Percentiles rank a stretch among this genome's conserved stretches.
phyloP scores from a whole-genome alignment of 345 rosid genomes.

The Schrenkiella parvula region DNA sequence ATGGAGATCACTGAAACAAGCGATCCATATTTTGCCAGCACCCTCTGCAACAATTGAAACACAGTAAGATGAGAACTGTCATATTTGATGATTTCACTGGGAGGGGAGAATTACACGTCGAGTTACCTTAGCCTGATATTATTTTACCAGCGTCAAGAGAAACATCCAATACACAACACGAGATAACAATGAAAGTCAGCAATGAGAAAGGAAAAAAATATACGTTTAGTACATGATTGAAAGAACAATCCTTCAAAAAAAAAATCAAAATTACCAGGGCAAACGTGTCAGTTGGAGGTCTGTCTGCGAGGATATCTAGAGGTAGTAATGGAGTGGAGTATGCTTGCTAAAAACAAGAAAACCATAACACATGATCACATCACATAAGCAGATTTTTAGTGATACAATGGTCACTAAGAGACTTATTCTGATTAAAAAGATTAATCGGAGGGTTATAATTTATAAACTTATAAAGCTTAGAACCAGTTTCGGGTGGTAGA shows the following conservation, averaged over 20 bases:
- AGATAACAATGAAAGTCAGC: conserved; percentile 21
- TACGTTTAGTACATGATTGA: not conserved
- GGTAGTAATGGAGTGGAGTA: conserved; percentile 80
- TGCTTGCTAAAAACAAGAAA: conserved; percentile 50
- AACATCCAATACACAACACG: conserved; percentile 38
- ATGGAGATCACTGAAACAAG: conserved; percentile 76
- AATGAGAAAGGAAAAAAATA: not conserved
- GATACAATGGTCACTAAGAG: not conserved
- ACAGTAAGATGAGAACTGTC: not conserved
- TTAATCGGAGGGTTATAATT: not conserved
- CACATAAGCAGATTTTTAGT: not conserved
- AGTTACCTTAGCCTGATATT: conserved; percentile 81
- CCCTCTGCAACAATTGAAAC: conserved; percentile 55
- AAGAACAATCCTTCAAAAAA: conserved; percentile 16
- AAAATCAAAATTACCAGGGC: conserved; percentile 48
- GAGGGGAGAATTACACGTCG: not conserved
- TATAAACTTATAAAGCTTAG: not conserved
- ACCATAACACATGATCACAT: not conserved
- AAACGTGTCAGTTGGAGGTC: conserved; percentile 59
- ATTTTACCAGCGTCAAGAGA: conserved; percentile 20
- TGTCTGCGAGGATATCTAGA: conserved; percentile 78
- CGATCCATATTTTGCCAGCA: conserved; percentile 78
- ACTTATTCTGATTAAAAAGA: not conserved
- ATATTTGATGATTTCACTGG: not conserved
- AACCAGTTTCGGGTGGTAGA: not conserved